Evolutionary conservation across 257 asterid species (phyloP).

Genomic region (Solanum pinnatisectum): DNA sequence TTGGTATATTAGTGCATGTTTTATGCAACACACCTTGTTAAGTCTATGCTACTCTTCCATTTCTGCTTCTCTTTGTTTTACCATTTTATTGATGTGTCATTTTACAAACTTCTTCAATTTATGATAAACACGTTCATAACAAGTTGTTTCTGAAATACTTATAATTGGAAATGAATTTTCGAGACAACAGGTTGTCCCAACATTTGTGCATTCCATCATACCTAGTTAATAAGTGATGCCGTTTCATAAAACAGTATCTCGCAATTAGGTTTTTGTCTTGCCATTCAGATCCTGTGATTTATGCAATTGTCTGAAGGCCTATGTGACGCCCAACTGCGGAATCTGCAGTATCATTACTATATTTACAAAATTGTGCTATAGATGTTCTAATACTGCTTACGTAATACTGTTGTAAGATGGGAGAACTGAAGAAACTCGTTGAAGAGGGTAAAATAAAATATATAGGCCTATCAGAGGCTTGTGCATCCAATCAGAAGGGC

Average conservation of each 20-base stretch:
- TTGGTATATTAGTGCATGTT: no score
- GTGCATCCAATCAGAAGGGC: slow-evolving; percentile 28
- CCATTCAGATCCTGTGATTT: background rate
- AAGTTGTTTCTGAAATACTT: background rate
- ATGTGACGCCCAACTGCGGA: background rate
- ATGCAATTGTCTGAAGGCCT: background rate
- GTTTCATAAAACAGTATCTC: background rate
- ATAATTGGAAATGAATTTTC: background rate
- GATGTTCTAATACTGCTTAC: background rate
- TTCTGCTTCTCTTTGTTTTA: background rate
- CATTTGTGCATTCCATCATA: background rate
- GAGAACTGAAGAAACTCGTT: slow-evolving; percentile 21
- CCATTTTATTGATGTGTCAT: background rate
- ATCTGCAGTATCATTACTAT: background rate
- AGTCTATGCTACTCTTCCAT: background rate
- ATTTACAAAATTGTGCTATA: background rate
- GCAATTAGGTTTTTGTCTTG: background rate
- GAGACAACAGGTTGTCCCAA: background rate
- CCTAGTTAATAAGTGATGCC: background rate
- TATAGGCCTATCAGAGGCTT: slow-evolving; percentile 28
- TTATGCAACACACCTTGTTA: no score
- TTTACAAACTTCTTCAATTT: background rate
- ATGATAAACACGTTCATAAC: background rate
- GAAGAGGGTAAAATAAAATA: slow-evolving; percentile 28
- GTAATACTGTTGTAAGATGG: background rate